A percentile compares a stretch with the other conserved stretches of the same genome.
phyloP scores from a whole-genome alignment of 306 rosid genomes.

The Quercus agrifolia region DNA sequence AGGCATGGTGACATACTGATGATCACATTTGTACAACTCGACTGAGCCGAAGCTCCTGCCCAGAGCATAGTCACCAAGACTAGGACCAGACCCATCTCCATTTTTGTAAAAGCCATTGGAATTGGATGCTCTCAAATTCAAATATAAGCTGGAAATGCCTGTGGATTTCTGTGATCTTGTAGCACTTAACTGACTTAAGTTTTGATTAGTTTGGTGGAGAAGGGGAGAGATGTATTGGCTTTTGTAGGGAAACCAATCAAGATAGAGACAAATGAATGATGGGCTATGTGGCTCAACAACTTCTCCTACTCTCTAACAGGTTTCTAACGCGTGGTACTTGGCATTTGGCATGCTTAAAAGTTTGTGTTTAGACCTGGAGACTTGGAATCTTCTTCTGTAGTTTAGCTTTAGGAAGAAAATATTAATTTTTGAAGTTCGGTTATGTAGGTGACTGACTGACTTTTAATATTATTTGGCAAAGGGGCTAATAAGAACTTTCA shows the following conservation, averaged over 20 bases:
- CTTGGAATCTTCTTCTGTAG: slow-evolving; percentile 8
- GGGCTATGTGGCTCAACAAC: slow-evolving; percentile 57
- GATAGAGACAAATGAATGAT: slow-evolving; percentile 35
- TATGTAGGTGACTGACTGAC: slow-evolving; percentile 31
- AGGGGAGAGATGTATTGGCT: slow-evolving; percentile 7
- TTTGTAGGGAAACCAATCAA: slow-evolving; percentile 38
- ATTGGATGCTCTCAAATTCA: slow-evolving; percentile 26
- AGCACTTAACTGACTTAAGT: not conserved
- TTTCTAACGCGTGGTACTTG: not conserved
- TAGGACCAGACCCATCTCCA: slow-evolving; percentile 28
- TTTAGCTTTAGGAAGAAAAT: not conserved
- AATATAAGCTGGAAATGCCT: slow-evolving; percentile 1
- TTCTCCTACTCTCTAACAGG: slow-evolving; percentile 20
- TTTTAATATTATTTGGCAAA: not conserved
- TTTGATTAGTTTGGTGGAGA: not conserved
- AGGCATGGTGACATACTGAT: slow-evolving; percentile 32
- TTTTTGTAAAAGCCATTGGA: slow-evolving; percentile 43
- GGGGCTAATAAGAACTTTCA: not conserved
- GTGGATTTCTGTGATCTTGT: not conserved
- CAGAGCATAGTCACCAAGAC: slow-evolving; percentile 33
- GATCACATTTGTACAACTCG: too few relatives aligned
- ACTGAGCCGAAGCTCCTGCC: slow-evolving; percentile 28
- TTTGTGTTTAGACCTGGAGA: slow-evolving; percentile 15
- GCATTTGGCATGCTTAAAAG: not conserved
- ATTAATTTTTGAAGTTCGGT: slow-evolving; percentile 19